These are phyloP conservation scores for Eragrostis tef DNA, from an alignment of 202 grass and related monocot genomes.

Conservation along the genomic window DNA sequence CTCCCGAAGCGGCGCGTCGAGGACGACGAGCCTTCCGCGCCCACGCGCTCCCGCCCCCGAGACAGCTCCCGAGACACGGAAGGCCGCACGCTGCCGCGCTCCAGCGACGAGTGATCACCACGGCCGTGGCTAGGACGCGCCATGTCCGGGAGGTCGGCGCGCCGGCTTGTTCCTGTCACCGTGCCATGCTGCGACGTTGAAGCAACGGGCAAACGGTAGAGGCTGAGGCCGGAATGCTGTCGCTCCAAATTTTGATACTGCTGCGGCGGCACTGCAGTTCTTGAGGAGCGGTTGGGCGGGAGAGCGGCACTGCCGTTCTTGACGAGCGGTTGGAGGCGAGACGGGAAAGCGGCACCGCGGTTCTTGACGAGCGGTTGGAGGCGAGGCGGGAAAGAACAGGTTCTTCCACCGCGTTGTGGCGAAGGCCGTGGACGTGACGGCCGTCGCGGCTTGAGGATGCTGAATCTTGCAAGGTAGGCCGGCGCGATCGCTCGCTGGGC, in stretches of 20 bases:
- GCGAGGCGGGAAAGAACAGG: constrained; percentile 3
- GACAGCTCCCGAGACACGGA: constrained; percentile 32
- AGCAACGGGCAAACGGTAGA: neutral
- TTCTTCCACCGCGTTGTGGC: neutral
- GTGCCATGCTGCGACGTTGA: neutral
- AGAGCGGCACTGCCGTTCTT: constrained; percentile 4
- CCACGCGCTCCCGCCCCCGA: neutral
- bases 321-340: constrained; percentile 46
- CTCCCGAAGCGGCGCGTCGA: neutral
- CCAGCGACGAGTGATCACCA: neutral
- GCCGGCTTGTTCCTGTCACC: neutral
- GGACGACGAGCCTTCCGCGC: neutral
- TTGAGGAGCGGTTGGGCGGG: constrained; percentile 35
- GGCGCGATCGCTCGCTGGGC: neutral
- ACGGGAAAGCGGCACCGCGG: too few relatives aligned
- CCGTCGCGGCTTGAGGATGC: constrained; percentile 25
- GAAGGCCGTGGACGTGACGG: neutral
- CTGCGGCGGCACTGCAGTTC: constrained; percentile 2
- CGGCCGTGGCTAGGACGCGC: neutral
- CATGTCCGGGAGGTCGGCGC: neutral
- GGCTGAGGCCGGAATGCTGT: neutral
- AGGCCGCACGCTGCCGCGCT: neutral
- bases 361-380: too few relatives aligned
- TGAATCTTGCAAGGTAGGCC: constrained; percentile 31
- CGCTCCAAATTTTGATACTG: constrained; percentile 1